Evolutionary conservation across 768 basidiomycete species (phyloP).

Genomic region (Pholiota conissans): DNA sequence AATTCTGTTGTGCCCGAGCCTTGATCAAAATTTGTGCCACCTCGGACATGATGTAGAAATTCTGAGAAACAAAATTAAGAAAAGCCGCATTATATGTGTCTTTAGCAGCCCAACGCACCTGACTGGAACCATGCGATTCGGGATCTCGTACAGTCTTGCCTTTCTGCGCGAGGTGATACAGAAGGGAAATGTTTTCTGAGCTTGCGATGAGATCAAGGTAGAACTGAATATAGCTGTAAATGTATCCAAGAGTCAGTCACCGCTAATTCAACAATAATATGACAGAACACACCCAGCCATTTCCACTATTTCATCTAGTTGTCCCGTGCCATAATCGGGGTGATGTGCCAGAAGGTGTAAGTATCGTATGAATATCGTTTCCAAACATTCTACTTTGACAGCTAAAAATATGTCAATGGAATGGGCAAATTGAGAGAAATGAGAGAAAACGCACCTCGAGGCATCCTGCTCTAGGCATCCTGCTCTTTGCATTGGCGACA

Average conservation of each 20-base stretch:
- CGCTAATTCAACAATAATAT: not conserved
- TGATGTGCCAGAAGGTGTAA: conserved; percentile 91
- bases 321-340: conserved; percentile 77
- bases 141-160: conserved; percentile 87
- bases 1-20: conserved; percentile 56
- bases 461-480: too few species aligned
- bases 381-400: conserved; percentile 65
- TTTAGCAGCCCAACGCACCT: conserved; percentile 54
- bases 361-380: conserved; percentile 82
- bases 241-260: conserved; percentile 4
- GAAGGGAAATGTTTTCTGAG: conserved; percentile 79
- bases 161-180: conserved; percentile 81
- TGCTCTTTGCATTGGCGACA: conserved; percentile 46
- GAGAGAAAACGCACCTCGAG: conserved; percentile 34
- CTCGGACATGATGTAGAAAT: conserved; percentile 85
- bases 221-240: conserved; percentile 79
- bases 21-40: conserved; percentile 88
- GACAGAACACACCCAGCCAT: conserved; percentile 69
- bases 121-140: conserved; percentile 63
- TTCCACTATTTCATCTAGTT: conserved; percentile 71
- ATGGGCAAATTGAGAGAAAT: not conserved
- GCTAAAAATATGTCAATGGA: conserved; percentile 30
- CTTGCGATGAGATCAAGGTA: conserved; percentile 79
- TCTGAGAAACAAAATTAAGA: conserved; percentile 43
- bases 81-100: not conserved